Conservation (phyloP, 2,329 filamentous ascomycete genomes). For the Xylariaceae sp. region DNA sequence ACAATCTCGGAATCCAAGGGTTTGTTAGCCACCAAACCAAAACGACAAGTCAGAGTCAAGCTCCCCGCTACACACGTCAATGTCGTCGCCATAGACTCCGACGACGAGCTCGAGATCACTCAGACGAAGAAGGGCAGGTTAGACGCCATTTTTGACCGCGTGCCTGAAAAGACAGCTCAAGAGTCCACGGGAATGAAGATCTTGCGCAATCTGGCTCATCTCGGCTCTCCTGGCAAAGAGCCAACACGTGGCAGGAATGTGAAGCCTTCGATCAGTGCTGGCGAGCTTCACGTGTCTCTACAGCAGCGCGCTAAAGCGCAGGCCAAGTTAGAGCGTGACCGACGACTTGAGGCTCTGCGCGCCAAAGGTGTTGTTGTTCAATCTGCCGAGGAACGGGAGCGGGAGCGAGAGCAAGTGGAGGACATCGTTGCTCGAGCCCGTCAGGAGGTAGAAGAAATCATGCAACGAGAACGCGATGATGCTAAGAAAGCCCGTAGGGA, state of each 20-base stretch:
- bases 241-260: conserved; percentile 42
- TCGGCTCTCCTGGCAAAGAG: conserved; percentile 60
- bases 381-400: conserved; percentile 81
- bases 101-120: conserved; percentile 64
- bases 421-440: conserved; percentile 84
- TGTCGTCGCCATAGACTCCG: conserved; percentile 44
- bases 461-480: conserved; percentile 70
- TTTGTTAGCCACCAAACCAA: conserved; percentile 26
- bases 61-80: conserved; percentile 42
- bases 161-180: conserved; percentile 61
- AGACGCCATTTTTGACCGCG: conserved; percentile 66
- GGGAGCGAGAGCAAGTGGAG: conserved; percentile 79
- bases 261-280: conserved; percentile 61
- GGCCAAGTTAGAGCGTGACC: conserved; percentile 72
- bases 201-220: conserved; percentile 71
- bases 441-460: conserved; percentile 75
- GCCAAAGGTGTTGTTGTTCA: conserved; percentile 79
- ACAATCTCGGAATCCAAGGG: conserved; percentile 30
- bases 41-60: conserved; percentile 51
- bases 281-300: conserved; percentile 67
- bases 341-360: conserved; percentile 72
- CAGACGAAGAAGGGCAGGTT: conserved; percentile 49
- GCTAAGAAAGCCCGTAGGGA: conserved; percentile 62
- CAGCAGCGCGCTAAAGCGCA: conserved; percentile 74
- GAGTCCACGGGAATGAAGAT: conserved; percentile 63